A percentile compares a stretch with the other conserved stretches of the same genome.
Conservation (phyloP, 495 filamentous ascomycete species). For the Penicillium goetzii region DNA sequence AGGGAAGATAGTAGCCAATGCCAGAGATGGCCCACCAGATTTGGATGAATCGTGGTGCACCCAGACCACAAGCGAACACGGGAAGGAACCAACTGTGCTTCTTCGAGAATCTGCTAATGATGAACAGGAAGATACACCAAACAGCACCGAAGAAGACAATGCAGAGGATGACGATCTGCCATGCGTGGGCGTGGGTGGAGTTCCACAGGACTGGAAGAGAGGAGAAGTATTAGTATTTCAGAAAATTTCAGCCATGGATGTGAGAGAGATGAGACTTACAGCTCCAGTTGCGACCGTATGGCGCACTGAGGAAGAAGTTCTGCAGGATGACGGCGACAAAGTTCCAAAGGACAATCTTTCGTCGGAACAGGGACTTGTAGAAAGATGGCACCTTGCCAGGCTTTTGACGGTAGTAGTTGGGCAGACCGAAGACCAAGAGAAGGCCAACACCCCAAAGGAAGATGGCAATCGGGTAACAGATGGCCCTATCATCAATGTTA, state of each 20-base stretch:
- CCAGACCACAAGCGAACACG: slow-evolving; percentile 54
- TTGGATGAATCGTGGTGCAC: slow-evolving; percentile 54
- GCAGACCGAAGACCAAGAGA: slow-evolving; percentile 47
- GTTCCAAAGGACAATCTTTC: slow-evolving; percentile 54
- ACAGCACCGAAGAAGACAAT: slow-evolving; percentile 50
- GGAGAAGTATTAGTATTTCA: slow-evolving; percentile 16
- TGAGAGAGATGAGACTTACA: slow-evolving; percentile 33
- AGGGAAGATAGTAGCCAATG: slow-evolving; percentile 51
- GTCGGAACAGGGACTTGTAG: slow-evolving; percentile 49
- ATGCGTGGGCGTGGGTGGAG: slow-evolving; percentile 44
- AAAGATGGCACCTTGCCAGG: slow-evolving; percentile 68
- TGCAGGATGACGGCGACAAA: slow-evolving; percentile 52
- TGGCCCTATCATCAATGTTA: slow-evolving; percentile 39
- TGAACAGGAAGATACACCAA: slow-evolving; percentile 46
- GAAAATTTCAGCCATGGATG: background rate
- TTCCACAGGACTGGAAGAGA: slow-evolving; percentile 46
- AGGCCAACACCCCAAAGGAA: slow-evolving; percentile 47
- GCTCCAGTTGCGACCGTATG: slow-evolving; percentile 54
- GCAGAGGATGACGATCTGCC: slow-evolving; percentile 49
- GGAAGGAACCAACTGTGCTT: slow-evolving; percentile 54
- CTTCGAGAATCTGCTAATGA: slow-evolving; percentile 49
- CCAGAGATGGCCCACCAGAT: slow-evolving; percentile 56
- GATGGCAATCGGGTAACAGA: slow-evolving; percentile 47
- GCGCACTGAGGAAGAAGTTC: slow-evolving; percentile 55
- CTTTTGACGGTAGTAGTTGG: slow-evolving; percentile 58